Evolutionary conservation across 192 early-diverging fungal species (phyloP).

Genomic region (Chytriomyces sp.): DNA sequence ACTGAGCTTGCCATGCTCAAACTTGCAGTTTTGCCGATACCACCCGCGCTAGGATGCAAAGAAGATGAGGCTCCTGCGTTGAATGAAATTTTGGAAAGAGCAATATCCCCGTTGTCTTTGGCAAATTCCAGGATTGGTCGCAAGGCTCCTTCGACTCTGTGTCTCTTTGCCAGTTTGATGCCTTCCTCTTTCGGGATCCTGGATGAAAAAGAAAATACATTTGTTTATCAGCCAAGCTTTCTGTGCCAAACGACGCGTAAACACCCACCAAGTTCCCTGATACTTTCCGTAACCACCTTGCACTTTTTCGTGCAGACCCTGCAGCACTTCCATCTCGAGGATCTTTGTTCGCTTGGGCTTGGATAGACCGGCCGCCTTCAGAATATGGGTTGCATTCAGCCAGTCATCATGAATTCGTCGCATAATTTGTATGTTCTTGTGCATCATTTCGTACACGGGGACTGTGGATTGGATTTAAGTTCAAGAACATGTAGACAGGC

Average conservation of each 20-base stretch:
- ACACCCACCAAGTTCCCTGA: slow-evolving; percentile 82
- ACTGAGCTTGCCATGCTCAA: too few species aligned
- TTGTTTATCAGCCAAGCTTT: neutral
- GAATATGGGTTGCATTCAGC: slow-evolving; percentile 91
- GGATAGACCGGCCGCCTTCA: slow-evolving; percentile 86
- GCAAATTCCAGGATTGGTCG: slow-evolving; percentile 46
- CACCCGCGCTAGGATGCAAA: neutral
- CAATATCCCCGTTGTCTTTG: slow-evolving; percentile 13
- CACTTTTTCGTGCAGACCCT: slow-evolving; percentile 87
- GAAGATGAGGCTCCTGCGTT: neutral
- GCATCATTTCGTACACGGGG: slow-evolving; percentile 80
- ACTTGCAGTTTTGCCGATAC: neutral
- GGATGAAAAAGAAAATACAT: neutral
- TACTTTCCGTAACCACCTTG: slow-evolving; percentile 97
- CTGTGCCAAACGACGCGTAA: neutral
- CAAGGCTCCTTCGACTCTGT: slow-evolving; percentile 43
- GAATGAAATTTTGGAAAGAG: slow-evolving; percentile 19
- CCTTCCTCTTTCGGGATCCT: slow-evolving; percentile 36
- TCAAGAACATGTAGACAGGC: too few species aligned
- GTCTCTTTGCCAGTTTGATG: slow-evolving; percentile 29
- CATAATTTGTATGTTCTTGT: slow-evolving; percentile 73
- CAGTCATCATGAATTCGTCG: slow-evolving; percentile 76
- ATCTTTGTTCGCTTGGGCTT: slow-evolving; percentile 87
- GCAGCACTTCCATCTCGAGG: slow-evolving; percentile 83
- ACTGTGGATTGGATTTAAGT: neutral